Evolutionary conservation across 306 rosid species (phyloP), one percentile per base, ranked within the genome.

Genomic region (Trifolium repens): DNA sequence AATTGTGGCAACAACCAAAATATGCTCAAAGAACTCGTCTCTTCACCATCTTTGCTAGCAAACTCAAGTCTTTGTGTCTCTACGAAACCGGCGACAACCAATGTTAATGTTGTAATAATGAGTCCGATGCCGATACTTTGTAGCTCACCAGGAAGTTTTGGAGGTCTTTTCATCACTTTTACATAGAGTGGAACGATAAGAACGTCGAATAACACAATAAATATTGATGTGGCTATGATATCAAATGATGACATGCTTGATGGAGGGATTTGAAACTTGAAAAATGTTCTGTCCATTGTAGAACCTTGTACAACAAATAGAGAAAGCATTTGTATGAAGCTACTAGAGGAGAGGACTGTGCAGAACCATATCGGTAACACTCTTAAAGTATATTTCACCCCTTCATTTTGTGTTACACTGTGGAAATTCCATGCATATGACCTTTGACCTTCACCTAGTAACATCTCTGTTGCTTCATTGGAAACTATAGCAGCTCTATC

Each of bases 221-320:
- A 90, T 32, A 55, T 17, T 1, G 89, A 58, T 8, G 90, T 80
- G 84, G 84, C 84, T 49, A 85, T 81, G 26, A 89, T 87, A 83
- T 89, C 90, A 19, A 87, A 84, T 13, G 79, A 83, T 0, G 89
- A 80, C 89, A 87, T 87, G 89, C 89, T 85, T 0, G 94, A 87
- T 0, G 90, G 91, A 72, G 89, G 94, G 61, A 87, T 76, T 47
- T 69, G 82, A 26, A 89, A 84, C 68, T 63, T 80, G 7, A 79
- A 53, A 46, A 87, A 72, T 5, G 59, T 53, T 57, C 75, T 81
- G 71, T 85, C 73, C 94, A 89, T 89, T 49, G 90, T 82, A 0
- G 89, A 85, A 12, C 91, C 91, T 70, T 89, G 91, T 61, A 82
- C 84, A 3, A 89, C 86, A 37, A 87, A 87, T 19, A 89, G 87